A percentile compares a stretch with the other conserved stretches of the same genome.
These are phyloP conservation scores for Amyloporia xantha DNA, from an alignment of 768 basidiomycete genomes.

Conservation along the genomic window DNA sequence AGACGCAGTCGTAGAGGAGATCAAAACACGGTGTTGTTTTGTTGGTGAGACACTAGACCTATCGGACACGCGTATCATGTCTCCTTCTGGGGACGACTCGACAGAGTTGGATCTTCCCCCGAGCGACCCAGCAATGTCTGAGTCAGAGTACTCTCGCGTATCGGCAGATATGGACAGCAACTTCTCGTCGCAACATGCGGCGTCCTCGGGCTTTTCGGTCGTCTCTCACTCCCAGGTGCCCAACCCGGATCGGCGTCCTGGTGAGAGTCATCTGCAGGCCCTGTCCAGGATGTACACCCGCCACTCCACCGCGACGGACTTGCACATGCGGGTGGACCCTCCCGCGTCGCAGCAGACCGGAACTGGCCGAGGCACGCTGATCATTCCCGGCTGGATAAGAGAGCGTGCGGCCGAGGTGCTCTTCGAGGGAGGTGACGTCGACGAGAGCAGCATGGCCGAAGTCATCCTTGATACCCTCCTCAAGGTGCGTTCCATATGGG, in stretches of 20 bases:
- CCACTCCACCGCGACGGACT: slow-evolving; percentile 71
- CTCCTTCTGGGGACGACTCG: slow-evolving; percentile 25
- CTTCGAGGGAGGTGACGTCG: slow-evolving; percentile 85
- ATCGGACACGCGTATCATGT: slow-evolving; percentile 24
- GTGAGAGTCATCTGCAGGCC: slow-evolving; percentile 54
- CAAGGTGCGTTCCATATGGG: slow-evolving; percentile 51
- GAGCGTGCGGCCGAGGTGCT: slow-evolving; percentile 88
- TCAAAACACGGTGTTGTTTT: slow-evolving; percentile 87
- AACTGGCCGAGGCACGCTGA: slow-evolving; percentile 68
- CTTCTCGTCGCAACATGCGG: slow-evolving; percentile 41
- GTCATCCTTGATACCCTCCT: slow-evolving; percentile 71
- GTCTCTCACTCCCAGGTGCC: slow-evolving; percentile 37
- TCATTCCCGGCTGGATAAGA: slow-evolving; percentile 92
- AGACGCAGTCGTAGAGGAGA: slow-evolving; percentile 77
- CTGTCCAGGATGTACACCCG: slow-evolving; percentile 66
- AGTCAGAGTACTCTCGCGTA: slow-evolving; percentile 56
- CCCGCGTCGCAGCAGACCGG: slow-evolving; percentile 61
- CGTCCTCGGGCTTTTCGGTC: slow-evolving; percentile 53
- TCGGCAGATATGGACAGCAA: slow-evolving; percentile 42
- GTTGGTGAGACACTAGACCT: slow-evolving; percentile 59
- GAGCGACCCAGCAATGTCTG: slow-evolving; percentile 56
- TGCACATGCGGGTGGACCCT: slow-evolving; percentile 63
- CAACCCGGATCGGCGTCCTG: slow-evolving; percentile 21
- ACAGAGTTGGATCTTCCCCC: slow-evolving; percentile 40
- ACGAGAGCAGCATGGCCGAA: slow-evolving; percentile 80